Evolutionary conservation across 768 basidiomycete genomes (phyloP).

Genomic region (Leucosporidium creatinivorum): DNA sequence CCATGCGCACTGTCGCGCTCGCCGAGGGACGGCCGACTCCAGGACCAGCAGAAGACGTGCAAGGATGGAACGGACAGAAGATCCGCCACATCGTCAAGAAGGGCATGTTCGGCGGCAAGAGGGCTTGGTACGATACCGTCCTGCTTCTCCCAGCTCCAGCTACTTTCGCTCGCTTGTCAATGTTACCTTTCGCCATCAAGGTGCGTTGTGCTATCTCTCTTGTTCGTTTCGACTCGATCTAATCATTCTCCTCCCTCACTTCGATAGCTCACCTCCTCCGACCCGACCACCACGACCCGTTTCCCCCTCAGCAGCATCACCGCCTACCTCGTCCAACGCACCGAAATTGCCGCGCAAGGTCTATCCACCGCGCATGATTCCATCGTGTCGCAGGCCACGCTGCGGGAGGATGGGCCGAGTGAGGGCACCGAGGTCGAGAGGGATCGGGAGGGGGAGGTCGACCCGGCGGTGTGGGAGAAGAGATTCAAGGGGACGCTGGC

Average conservation of each 20-base stretch:
- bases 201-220: no score
- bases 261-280: conserved; percentile 7
- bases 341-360: conserved; percentile 6
- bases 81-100: not conserved
- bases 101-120: not conserved
- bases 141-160: conserved; percentile 1
- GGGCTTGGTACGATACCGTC: conserved; percentile 1
- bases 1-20: conserved; percentile 1
- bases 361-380: conserved; percentile 8
- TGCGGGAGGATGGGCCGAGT: not conserved
- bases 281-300: not conserved
- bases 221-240: not conserved
- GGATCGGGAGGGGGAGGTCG: not conserved
- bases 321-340: conserved; percentile 21
- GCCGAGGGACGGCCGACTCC: not conserved
- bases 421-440: not conserved
- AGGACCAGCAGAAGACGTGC: not conserved
- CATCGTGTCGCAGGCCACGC: not conserved
- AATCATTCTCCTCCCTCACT: no score
- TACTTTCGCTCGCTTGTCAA: not conserved
- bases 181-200: not conserved
- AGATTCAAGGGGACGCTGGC: conserved; percentile 8
- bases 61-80: conserved; percentile 19
- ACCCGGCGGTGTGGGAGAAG: not conserved
- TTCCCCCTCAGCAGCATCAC: conserved; percentile 5